Percentiles rank a stretch among this genome's conserved stretches.
These are phyloP conservation scores for Kurtzmaniella fragi DNA, from an alignment of 805 yeast genomes.

Conservation along the genomic window DNA sequence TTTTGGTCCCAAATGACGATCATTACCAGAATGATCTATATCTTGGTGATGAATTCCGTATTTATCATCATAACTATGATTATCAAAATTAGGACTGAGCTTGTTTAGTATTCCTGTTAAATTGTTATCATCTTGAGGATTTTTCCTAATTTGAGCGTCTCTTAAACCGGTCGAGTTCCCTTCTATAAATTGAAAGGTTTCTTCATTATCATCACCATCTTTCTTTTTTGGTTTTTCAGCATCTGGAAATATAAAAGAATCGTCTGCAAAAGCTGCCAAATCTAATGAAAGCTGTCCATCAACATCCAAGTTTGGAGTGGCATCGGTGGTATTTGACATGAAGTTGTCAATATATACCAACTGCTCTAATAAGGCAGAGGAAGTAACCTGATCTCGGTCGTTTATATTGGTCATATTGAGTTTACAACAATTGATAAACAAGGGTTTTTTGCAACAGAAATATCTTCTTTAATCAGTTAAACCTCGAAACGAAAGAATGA, in stretches of 20 bases:
- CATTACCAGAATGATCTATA: neutral
- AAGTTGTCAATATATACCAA: conserved; percentile 76
- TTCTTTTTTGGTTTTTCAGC: conserved; percentile 59
- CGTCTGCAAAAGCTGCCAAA: conserved; percentile 79
- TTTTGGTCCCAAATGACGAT: too few relatives aligned
- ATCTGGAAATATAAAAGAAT: conserved; percentile 74
- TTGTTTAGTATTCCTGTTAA: neutral
- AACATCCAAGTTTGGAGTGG: conserved; percentile 35
- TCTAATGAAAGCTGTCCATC: conserved; percentile 46
- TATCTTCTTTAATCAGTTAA: too few relatives aligned
- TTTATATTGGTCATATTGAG: conserved; percentile 1
- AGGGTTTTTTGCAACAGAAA: too few relatives aligned
- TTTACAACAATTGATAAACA: too few relatives aligned
- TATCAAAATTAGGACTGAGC: conserved; percentile 2
- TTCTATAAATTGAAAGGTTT: conserved; percentile 2
- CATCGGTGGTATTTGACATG: conserved; percentile 43
- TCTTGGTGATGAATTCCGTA: conserved; percentile 1
- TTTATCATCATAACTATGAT: conserved; percentile 1
- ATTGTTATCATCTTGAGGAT: neutral
- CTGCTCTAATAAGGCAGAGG: conserved; percentile 60
- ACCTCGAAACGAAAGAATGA: too few relatives aligned
- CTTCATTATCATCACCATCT: conserved; percentile 7
- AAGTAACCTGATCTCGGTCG: conserved; percentile 6
- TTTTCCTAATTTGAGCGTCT: too few relatives aligned
- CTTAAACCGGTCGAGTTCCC: too few relatives aligned